Base-by-base conservation (phyloP, 2,329 filamentous ascomycete genomes). In the Trichoderma cornu-damae region DNA sequence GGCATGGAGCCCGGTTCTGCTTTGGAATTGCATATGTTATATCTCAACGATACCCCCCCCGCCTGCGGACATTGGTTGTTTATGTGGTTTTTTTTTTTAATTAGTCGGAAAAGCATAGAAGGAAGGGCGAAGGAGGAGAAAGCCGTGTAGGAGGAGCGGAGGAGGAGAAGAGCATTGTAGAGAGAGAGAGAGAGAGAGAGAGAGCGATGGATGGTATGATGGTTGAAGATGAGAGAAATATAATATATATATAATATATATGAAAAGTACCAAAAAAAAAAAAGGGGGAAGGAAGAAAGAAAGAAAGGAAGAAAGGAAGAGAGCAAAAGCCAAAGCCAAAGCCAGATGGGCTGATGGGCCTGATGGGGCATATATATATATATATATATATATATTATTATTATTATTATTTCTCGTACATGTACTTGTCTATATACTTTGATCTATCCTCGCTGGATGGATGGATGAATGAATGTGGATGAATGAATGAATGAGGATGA, bases 31-130 rank as follows among this genome's bases (percentile, higher is more conserved):
- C 67, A 70, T 69, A 63, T 67, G 64, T 28, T 67, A 70, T 65
- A 72, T 72, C 70, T 72, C 70, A 72, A 72, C 70, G 70, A 72
- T 72, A 72, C 70, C 70, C 70, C 70, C 70, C 70, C 58, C 47
- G 69, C 64, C 60, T 64, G 51, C 59, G 63, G 61, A 61, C 58
- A 59, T 57, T 42, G 20, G 24, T 24, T 55, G 38, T 20, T 55
- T 37, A 2, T 28, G 22, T 24, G 12, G 1, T 18, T 43, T 42
- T 20, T 34, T 57, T 52, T 22, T 30, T 20, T 48, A 12, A 28
- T 28, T 40, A 57, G 57, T 55, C n/a, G n/a, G n/a, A 32, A 37
- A 52, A 54, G 64, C 64, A 63, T 55, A 57, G 57, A 49, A 38
- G 55, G 42, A 16, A 11, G 44, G 28, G 26, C 34, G 16, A n/a